Evolutionary conservation across 1,139 yeast species (phyloP), one percentile per base, ranked within the genome.

Genomic region (Lodderomyces metapsilosis): DNA sequence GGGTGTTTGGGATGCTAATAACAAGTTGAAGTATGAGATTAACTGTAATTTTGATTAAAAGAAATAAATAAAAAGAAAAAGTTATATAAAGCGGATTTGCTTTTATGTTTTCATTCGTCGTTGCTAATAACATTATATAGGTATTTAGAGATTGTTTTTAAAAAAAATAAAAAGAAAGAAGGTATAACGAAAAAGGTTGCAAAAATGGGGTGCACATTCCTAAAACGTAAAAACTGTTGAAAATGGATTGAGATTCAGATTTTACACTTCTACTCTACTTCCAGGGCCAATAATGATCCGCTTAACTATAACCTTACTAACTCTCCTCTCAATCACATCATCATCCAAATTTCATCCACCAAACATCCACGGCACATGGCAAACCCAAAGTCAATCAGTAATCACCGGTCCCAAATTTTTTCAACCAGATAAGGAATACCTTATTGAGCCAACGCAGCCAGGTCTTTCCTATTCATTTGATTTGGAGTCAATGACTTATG

Each of bases 1-100:
- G 96, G 97, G 97, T 74, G 85, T 87, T 47, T 85, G 83, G 73
- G 84, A 81, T 53, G 53, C 76, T 41, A 60, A 73, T 57, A 66
- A 78, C 64, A 61, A 62, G 37, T 68, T 76, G 64, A 85, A 85
- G 68, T 84, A 77, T 66, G 57, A 76, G 40, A 64, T 84, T 52
- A 61, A 58, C 49, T 85, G 92, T 73, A 68, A 73, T 51, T 81
- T 79, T 24, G 37, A 41, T 38, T 48, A 46, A 43, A 32, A 11
- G 20, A 20, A 20, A 20, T 8, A 20, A 20, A 8, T 11, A 16
- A 16, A 31, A 17, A 31, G 16, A 25, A 25, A 25, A 24, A 11
- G 8, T 24, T 11, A 24, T n/a, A n/a, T n/a, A n/a, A n/a, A n/a
- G n/a, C n/a, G n/a, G n/a, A n/a, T n/a, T n/a, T n/a, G n/a, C n/a